These are phyloP conservation scores for Cyberlindnera japonica DNA, from an alignment of 805 yeast species.

Conservation along the genomic window DNA sequence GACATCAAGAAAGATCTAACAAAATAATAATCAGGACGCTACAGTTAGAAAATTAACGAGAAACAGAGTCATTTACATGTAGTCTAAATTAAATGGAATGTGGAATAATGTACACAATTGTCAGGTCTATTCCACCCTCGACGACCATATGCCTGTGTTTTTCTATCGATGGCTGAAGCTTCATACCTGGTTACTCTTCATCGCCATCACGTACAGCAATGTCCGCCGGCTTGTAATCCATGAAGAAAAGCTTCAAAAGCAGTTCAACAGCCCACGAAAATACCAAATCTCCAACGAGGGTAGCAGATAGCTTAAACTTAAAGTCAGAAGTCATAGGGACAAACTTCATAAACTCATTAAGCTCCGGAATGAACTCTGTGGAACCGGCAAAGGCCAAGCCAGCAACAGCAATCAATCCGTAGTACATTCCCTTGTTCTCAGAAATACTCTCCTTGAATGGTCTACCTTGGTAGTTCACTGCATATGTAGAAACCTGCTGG, in stretches of 20 bases:
- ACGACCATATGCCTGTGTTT: neutral
- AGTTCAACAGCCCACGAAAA: conserved; percentile 76
- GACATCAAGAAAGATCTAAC: conserved; percentile 11
- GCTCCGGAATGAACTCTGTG: conserved; percentile 91
- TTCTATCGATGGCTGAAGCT: neutral
- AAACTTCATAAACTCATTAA: conserved; percentile 87
- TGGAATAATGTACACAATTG: no score
- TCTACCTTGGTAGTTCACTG: conserved; percentile 94
- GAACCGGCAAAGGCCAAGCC: conserved; percentile 86
- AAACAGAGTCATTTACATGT: neutral
- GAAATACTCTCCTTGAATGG: conserved; percentile 91
- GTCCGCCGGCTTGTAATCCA: conserved; percentile 90
- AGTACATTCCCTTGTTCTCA: conserved; percentile 95
- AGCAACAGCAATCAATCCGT: conserved; percentile 89
- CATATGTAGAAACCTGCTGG: conserved; percentile 96
- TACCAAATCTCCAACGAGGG: conserved; percentile 72
- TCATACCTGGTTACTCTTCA: conserved; percentile 3
- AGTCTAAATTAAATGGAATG: neutral
- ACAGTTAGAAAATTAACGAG: neutral
- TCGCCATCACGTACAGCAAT: conserved; percentile 51
- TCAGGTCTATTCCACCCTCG: no score
- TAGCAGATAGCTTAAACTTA: conserved; percentile 70
- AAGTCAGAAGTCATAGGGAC: conserved; percentile 78
- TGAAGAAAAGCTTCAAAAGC: conserved; percentile 76
- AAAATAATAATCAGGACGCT: neutral